Base-by-base conservation (phyloP, 1,139 yeast species). In the Candida glucosophila region DNA sequence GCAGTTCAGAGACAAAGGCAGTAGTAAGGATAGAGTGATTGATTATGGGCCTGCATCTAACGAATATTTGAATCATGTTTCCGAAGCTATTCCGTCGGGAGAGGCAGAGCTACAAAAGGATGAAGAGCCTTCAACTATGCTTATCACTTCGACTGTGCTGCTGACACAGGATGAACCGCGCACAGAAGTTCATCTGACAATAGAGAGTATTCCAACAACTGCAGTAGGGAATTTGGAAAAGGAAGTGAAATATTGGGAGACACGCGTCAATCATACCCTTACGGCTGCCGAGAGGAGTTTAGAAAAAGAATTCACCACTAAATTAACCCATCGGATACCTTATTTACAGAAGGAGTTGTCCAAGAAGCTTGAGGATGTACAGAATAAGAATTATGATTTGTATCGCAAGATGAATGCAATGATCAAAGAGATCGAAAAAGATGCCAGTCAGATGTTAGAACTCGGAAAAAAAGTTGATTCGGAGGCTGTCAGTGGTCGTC, bases 361-460 rank as follows among this genome's bases (percentile, higher is more conserved):
- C 8, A 51, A 51, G 1, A 47, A 49, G 15, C 51, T 77, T 28
- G 62, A 61, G 33, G 34, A 44, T 2, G 47, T 75, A 24, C 67
- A 73, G 30, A 45, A 41, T n/a, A 41, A 41, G 2, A 63, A 67
- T 31, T 63, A 64, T 34, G 36, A 43, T 11, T 61, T 63, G 23
- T 76, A 73, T 44, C 57, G 59, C 30, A 49, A 47, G 4, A 51
- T 76, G 28, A 66, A 70, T 35, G 47, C 48, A 24, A 52, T 65
- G 35, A 67, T 76, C 18, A 44, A 49, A 23, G 58, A 60, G 15
- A 69, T 78, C 29, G 65, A 73, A 40, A 65, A 69, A 34, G 67
- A 65, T 29, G 54, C 56, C 22, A 68, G 61, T 22, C 33, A 49
- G n/a, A 63, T 68, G 26, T 54, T 64, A 29, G 57, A 48, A 17